Evolutionary conservation across 2,329 filamentous ascomycete genomes (phyloP), one percentile per base, ranked within the genome.

Genomic region (Daldinia eschscholtzii): DNA sequence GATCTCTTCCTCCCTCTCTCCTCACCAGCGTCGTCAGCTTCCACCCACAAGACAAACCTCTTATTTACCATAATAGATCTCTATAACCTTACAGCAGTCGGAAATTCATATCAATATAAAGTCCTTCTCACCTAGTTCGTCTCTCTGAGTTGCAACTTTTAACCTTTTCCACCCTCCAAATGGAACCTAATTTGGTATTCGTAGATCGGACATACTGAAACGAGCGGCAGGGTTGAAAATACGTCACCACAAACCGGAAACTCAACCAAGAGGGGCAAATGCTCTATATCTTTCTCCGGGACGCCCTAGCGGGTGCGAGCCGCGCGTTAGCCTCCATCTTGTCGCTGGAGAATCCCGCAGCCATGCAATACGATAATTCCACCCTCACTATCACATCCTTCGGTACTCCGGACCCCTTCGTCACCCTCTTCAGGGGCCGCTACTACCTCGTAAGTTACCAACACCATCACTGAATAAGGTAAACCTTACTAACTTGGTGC

Each of bases 341-440:
- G 23, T 68, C 64, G 9, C 37, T 74, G 13, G 66, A 64, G 55
- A 61, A 53, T 65, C 64, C 62, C 52, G 58, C 64, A 44, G 55
- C 61, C 39, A 72, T 73, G 60, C 68, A 65, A 35, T 78, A 78
- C 70, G 75, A 79, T 60, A 71, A 76, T 61, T 70, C 75, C 7
- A 76, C 70, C 50, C 64, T 77, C n/a, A 77, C 76, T 3, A 71
- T 79, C 55, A 79, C 77, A n/a, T 73, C 73, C 4, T 41, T 70
- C 33, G 70, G 75, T 39, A 76, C 77, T 18, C 77, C 77, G 9
- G 77, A 79, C 53, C 77, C 77, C 3, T 78, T 77, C 33, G 69
- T 79, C 23, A 74, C 64, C 13, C 70, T 61, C 6, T 73, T 73
- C 7, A 64, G 68, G 15, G 73, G 72, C 12, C 71, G 67, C 10